Percentiles rank a stretch among this genome's conserved stretches.
Conservation (phyloP, 2,329 filamentous ascomycete species). For the Phoma sp. region DNA sequence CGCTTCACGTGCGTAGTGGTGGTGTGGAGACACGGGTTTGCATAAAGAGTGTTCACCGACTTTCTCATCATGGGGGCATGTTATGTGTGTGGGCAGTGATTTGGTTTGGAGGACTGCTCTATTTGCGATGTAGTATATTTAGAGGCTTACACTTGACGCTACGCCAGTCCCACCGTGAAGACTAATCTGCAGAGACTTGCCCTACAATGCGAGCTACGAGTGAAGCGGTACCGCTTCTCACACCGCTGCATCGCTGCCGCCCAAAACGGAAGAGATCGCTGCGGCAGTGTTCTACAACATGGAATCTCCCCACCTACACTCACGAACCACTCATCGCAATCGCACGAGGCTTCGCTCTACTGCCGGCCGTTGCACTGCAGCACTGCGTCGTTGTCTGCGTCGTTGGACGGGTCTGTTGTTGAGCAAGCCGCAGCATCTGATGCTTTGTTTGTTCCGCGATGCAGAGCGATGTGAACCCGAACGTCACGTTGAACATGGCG, state of each 20-base stretch:
- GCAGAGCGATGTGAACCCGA: slow-evolving; percentile 13
- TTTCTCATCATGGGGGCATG: background rate
- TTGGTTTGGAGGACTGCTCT: background rate
- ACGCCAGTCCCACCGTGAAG: background rate
- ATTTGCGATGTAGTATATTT: background rate
- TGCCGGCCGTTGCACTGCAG: slow-evolving; percentile 12
- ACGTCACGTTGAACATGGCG: slow-evolving; percentile 12
- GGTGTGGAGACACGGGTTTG: background rate
- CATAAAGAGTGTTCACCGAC: background rate
- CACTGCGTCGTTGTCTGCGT: background rate
- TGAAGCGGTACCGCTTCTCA: slow-evolving; percentile 6
- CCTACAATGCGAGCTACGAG: background rate
- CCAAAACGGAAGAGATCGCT: slow-evolving; percentile 1
- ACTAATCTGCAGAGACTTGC: background rate
- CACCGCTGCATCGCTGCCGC: slow-evolving; percentile 5
- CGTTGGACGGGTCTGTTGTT: slow-evolving; percentile 8
- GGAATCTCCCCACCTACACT: slow-evolving; percentile 4
- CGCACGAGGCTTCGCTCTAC: slow-evolving; percentile 7
- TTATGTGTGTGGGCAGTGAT: too few relatives aligned
- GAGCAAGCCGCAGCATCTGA: slow-evolving; percentile 13
- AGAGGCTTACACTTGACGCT: background rate
- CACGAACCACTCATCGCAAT: slow-evolving; percentile 9
- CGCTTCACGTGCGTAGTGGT: slow-evolving; percentile 3
- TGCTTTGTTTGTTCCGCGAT: slow-evolving; percentile 14
- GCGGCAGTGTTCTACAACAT: slow-evolving; percentile 15